A percentile compares a stretch with the other conserved stretches of the same genome.
Conservation (phyloP, 1,139 yeast species). For the Meyerozyma guilliermondii region DNA sequence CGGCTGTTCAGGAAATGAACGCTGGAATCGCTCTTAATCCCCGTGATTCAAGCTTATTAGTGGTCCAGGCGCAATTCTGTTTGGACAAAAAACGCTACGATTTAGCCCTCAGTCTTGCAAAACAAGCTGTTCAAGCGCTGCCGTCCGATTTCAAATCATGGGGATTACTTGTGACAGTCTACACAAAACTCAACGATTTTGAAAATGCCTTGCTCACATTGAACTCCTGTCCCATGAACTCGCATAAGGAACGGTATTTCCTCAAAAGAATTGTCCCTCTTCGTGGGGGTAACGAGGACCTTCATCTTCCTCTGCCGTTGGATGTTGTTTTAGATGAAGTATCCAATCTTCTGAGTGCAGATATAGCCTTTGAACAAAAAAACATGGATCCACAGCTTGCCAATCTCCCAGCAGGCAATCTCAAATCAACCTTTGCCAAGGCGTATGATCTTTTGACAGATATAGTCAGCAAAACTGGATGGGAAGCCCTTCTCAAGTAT, state of each 20-base stretch:
- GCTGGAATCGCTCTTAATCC: slow-evolving; percentile 53
- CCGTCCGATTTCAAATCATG: slow-evolving; percentile 86
- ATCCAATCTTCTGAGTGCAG: slow-evolving; percentile 49
- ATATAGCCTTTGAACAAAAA: slow-evolving; percentile 46
- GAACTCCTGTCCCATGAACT: slow-evolving; percentile 91
- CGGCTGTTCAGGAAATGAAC: slow-evolving; percentile 66
- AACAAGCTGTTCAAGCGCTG: slow-evolving; percentile 69
- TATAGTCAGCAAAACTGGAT: slow-evolving; percentile 69
- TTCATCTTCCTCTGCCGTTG: slow-evolving; percentile 71
- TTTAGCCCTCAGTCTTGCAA: slow-evolving; percentile 70
- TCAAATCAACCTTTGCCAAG: slow-evolving; percentile 72
- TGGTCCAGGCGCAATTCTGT: slow-evolving; percentile 71
- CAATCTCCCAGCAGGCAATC: slow-evolving; percentile 69
- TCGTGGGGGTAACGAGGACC: slow-evolving; percentile 45
- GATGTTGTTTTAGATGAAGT: slow-evolving; percentile 71
- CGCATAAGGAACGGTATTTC: slow-evolving; percentile 56
- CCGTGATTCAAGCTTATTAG: slow-evolving; percentile 55
- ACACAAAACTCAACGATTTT: slow-evolving; percentile 65
- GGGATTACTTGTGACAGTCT: slow-evolving; percentile 69
- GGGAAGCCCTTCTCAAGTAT: slow-evolving; percentile 79
- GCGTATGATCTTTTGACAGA: slow-evolving; percentile 79
- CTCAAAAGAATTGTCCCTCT: slow-evolving; percentile 59
- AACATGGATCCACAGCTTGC: slow-evolving; percentile 63
- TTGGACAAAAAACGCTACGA: slow-evolving; percentile 60
- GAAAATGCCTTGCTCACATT: slow-evolving; percentile 75